Percentiles rank a stretch among this genome's conserved stretches.
These are phyloP conservation scores for Aureobasidium sp. DNA, from an alignment of 2,329 filamentous ascomycete genomes.

Conservation along the genomic window DNA sequence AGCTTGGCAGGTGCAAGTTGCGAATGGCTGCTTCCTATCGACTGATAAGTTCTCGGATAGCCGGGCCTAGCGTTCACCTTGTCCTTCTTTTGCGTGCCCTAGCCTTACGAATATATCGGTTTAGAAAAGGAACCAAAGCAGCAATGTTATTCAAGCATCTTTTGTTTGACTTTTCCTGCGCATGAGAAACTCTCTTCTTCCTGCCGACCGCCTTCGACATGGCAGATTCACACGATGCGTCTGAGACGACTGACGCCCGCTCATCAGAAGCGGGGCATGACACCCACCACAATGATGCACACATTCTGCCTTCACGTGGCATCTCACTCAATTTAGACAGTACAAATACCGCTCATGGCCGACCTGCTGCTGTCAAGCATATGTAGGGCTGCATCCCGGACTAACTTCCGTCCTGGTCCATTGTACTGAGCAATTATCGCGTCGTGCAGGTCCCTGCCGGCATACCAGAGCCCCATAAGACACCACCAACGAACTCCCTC, in stretches of 20 bases:
- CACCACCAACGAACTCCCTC: slow-evolving; percentile 58
- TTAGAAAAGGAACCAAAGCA: not conserved
- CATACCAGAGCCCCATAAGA: slow-evolving; percentile 56
- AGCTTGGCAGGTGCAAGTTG: slow-evolving; percentile 9
- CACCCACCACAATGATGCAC: not conserved
- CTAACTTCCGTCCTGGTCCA: not conserved
- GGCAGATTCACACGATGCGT: slow-evolving; percentile 8
- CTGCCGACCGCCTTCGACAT: not conserved
- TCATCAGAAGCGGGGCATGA: slow-evolving; percentile 23
- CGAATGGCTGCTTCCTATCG: not conserved
- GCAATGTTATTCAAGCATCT: slow-evolving; percentile 10
- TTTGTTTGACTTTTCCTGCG: slow-evolving; percentile 1
- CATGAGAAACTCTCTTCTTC: not conserved
- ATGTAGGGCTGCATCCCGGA: slow-evolving; percentile 33
- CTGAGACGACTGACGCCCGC: not conserved
- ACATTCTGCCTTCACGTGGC: slow-evolving; percentile 39
- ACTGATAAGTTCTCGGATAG: slow-evolving; percentile 4
- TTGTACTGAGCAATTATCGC: slow-evolving; percentile 19
- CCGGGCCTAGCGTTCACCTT: slow-evolving; percentile 4
- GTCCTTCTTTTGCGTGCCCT: not conserved
- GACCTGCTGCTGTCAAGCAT: slow-evolving; percentile 42
- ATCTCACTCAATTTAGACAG: slow-evolving; percentile 41
- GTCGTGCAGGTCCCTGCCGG: slow-evolving; percentile 45
- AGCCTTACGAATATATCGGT: not conserved
- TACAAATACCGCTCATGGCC: slow-evolving; percentile 28